These are phyloP conservation scores for Lactarius deliciosus DNA, from an alignment of 768 basidiomycete species.

Conservation along the genomic window DNA sequence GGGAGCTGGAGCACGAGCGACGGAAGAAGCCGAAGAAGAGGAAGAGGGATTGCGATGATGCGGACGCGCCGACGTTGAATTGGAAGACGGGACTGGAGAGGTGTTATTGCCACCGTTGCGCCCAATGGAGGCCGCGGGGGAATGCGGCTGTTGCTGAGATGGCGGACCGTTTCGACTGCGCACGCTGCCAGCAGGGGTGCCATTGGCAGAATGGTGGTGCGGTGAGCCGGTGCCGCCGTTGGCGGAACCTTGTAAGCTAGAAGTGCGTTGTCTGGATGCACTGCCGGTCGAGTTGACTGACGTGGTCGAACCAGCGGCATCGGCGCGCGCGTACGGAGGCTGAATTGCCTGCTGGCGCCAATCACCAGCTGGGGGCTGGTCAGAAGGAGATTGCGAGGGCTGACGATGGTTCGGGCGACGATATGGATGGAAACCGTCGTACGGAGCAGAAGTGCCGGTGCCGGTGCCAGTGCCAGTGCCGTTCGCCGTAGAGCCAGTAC, in stretches of 20 bases:
- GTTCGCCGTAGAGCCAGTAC: constrained; percentile 36
- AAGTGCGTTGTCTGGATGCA: constrained; percentile 62
- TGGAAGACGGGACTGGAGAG: constrained; percentile 25
- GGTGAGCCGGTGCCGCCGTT: constrained; percentile 38
- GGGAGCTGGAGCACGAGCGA: constrained; percentile 34
- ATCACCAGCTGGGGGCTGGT: constrained; percentile 38
- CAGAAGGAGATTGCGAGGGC: constrained; percentile 34
- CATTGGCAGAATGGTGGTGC: constrained; percentile 31
- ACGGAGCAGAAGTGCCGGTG: constrained; percentile 40
- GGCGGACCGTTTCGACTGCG: constrained; percentile 29
- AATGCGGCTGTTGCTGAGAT: constrained; percentile 26
- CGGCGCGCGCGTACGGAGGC: constrained; percentile 76
- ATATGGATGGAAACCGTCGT: constrained; percentile 77
- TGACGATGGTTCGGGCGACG: constrained; percentile 56
- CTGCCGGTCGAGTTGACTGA: constrained; percentile 67
- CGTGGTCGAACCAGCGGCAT: constrained; percentile 76
- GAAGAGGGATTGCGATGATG: constrained; percentile 51
- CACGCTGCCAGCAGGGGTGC: constrained; percentile 28
- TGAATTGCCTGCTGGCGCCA: constrained; percentile 56
- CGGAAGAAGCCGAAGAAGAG: constrained; percentile 44
- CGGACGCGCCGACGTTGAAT: constrained; percentile 35
- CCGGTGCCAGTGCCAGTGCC: constrained; percentile 37
- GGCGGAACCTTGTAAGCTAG: constrained; percentile 64
- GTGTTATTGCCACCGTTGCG: constrained; percentile 12
- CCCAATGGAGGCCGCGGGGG: constrained; percentile 16